Conservation (phyloP, 1,284 basidiomycete genomes). For the Laetiporus sulphureus region DNA sequence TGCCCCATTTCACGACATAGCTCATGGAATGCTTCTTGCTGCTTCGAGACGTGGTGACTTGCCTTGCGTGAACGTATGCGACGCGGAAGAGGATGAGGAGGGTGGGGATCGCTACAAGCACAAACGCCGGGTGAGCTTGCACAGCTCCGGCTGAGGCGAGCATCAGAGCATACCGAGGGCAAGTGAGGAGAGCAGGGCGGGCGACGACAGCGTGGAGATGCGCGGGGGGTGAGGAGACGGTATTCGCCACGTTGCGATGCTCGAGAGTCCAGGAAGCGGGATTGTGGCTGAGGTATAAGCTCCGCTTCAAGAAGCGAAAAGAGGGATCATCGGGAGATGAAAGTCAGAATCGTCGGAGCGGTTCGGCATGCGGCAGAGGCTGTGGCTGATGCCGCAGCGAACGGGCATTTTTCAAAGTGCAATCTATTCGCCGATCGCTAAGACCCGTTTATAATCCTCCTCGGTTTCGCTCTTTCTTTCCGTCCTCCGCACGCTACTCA, state of each 20-base stretch:
- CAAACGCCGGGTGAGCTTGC: conserved; percentile 8
- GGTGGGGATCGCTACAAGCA: conserved; percentile 19
- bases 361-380: background rate
- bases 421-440: conserved; percentile 1
- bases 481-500: conserved; percentile 11
- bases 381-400: conserved; percentile 7
- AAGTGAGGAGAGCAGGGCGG: conserved; percentile 21
- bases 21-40: conserved; percentile 29
- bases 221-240: conserved; percentile 3
- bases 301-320: background rate
- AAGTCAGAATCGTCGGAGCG: background rate
- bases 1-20: conserved; percentile 59
- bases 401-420: background rate
- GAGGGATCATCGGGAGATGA: background rate
- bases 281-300: background rate
- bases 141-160: conserved; percentile 4
- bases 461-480: conserved; percentile 10
- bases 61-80: conserved; percentile 23
- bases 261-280: no score
- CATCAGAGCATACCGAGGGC: conserved; percentile 17
- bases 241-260: background rate
- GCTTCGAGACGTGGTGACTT: conserved; percentile 17
- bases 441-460: conserved; percentile 7
- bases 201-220: conserved; percentile 6
- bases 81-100: conserved; percentile 28